Percentiles rank a stretch among this genome's conserved stretches.
Conservation (phyloP, 768 basidiomycete species). For the Trametes sanguinea region DNA sequence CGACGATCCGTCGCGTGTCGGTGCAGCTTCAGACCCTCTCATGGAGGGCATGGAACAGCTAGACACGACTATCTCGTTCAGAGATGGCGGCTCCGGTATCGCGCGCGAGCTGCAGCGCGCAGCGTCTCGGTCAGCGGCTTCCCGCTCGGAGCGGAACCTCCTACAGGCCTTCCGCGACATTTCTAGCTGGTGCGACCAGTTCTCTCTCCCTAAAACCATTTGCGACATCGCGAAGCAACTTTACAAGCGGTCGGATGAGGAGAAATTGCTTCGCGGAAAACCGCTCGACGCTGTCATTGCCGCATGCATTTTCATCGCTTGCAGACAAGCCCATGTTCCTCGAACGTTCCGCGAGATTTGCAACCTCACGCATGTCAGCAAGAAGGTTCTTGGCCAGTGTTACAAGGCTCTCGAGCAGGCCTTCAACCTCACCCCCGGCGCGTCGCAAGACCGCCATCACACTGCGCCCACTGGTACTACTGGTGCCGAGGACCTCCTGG, state of each 20-base stretch:
- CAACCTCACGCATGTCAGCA: constrained; percentile 89
- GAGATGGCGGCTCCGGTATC: constrained; percentile 92
- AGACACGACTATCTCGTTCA: constrained; percentile 92
- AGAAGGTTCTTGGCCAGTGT: constrained; percentile 93
- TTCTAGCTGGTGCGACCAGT: constrained; percentile 91
- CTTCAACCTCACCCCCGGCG: constrained; percentile 85
- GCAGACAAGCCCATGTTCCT: constrained; percentile 92
- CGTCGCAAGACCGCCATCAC: constrained; percentile 49
- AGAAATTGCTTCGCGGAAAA: constrained; percentile 89
- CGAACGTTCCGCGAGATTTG: constrained; percentile 96
- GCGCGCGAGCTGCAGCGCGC: constrained; percentile 93
- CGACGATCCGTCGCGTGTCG: constrained; percentile 99
- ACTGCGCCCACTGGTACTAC: constrained; percentile 50
- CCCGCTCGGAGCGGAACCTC: constrained; percentile 83
- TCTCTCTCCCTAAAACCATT: constrained; percentile 91
- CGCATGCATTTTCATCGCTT: constrained; percentile 97
- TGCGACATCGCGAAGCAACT: constrained; percentile 96
- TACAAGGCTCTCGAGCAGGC: constrained; percentile 87
- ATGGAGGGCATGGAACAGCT: constrained; percentile 95
- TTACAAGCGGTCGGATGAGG: constrained; percentile 96
- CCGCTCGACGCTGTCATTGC: constrained; percentile 92
- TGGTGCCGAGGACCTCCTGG: constrained; percentile 83
- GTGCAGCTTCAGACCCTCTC: constrained; percentile 90
- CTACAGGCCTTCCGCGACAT: constrained; percentile 90
- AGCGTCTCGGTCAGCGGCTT: constrained; percentile 75